Conservation (phyloP, 2,329 filamentous ascomycete species). For the Colletotrichum melonis region DNA sequence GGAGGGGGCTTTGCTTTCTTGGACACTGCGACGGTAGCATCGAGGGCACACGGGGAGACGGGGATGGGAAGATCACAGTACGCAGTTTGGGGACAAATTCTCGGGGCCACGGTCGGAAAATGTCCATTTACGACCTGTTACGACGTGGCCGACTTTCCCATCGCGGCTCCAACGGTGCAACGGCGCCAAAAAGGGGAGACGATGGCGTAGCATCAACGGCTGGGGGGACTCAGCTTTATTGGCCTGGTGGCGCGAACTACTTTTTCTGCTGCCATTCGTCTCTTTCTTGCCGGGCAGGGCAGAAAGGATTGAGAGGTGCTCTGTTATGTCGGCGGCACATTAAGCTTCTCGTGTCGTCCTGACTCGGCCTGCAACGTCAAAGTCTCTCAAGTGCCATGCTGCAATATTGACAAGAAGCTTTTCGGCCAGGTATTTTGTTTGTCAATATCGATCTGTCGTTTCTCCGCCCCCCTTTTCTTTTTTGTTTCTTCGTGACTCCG, state of each 20-base stretch:
- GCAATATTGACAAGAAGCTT: not conserved
- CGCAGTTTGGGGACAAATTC: not conserved
- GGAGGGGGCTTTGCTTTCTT: not conserved
- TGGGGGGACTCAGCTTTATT: not conserved
- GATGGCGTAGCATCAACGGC: not conserved
- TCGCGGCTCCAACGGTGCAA: not conserved
- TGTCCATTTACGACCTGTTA: not conserved
- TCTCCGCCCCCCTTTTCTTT: not conserved
- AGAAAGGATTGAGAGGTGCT: not conserved
- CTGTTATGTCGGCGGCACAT: not conserved
- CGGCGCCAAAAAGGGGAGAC: not conserved
- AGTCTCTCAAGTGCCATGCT: not conserved
- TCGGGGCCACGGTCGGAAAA: not conserved
- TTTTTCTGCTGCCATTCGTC: not conserved
- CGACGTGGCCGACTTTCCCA: not conserved
- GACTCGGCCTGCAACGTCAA: slow-evolving; percentile 27
- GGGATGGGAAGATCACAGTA: not conserved
- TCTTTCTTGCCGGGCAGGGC: not conserved
- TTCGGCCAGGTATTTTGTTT: not conserved
- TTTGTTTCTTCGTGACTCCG: not conserved
- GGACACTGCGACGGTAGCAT: not conserved
- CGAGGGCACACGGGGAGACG: not conserved
- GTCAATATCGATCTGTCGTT: not conserved
- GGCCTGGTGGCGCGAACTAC: not conserved
- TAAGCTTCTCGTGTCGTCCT: slow-evolving; percentile 21